Percentiles rank a stretch among this genome's conserved stretches.
These are phyloP conservation scores for Phytomonas serpens DNA, from an alignment of 208 protist genomes.

Conservation along the genomic window DNA sequence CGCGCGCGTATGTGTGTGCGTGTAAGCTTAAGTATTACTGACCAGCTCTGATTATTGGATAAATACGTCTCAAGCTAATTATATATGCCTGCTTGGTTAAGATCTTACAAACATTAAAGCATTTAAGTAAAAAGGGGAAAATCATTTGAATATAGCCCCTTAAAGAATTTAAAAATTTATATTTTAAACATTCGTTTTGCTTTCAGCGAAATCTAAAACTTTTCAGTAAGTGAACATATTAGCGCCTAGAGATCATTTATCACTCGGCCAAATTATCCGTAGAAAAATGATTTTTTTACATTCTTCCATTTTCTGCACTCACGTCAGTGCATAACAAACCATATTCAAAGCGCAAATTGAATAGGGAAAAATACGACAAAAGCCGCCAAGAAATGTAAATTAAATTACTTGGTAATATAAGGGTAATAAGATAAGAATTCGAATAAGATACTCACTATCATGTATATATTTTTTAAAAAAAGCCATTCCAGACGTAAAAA, in stretches of 20 bases:
- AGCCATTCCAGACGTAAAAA: conserved; percentile 10
- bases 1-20: neutral
- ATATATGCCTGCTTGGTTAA: neutral
- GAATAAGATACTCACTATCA: conserved; percentile 5
- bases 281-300: conserved; percentile 12
- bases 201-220: conserved; percentile 12
- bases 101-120: neutral
- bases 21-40: neutral
- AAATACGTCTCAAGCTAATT: neutral
- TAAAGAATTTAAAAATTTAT: conserved; percentile 9
- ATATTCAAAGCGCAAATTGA: conserved; percentile 1
- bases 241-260: conserved; percentile 9
- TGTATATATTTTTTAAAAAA: neutral
- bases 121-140: conserved; percentile 7
- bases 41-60: neutral
- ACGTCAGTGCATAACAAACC: neutral
- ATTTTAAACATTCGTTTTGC: conserved; percentile 5
- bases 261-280: conserved; percentile 12
- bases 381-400: conserved; percentile 2
- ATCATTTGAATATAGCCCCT: conserved; percentile 9
- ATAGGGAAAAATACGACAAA: conserved; percentile 15
- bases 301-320: neutral
- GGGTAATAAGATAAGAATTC: conserved; percentile 13
- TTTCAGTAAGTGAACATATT: conserved; percentile 4
- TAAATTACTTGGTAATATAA: conserved; percentile 8